Evolutionary conservation across 2,329 filamentous ascomycete species (phyloP), one percentile per base, ranked within the genome.

Genomic region (Lasiodiplodia citricola): DNA sequence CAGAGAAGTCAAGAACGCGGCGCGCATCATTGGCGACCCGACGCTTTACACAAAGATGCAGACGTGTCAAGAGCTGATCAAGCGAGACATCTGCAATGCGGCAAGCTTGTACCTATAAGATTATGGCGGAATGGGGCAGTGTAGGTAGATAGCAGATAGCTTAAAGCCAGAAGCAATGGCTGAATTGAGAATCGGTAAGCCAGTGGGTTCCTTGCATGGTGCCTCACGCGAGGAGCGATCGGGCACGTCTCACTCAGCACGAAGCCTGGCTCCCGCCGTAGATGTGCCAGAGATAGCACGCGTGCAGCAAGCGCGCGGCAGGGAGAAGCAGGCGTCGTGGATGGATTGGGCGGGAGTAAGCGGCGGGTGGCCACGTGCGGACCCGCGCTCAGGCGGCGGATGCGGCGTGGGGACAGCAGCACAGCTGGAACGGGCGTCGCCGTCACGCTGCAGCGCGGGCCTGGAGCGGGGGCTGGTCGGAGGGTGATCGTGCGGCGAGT

Each of bases 31-130:
- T 73, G 96, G 96, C 28, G 96, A 99, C 78, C 96, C 96, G 3
- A 91, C 91, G 68, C 83, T 99, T 73, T 97, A 97, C 80, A 89
- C 91, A 73, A 99, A 99, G 87, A 99, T 99, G 95, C 91, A 97
- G 82, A 90, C 90, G 71, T 96, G 95, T 73, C 95, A 98, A 86
- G 96, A 99, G 85, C 87, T 97, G 87, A 99, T 99, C 79, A 96
- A 97, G 86, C 79, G 78, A 69, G 78, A 80, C 69, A 80, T 80
- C 64, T 80, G 78, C 70, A 80, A 80, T 64, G 80, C 78, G 54
- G 79, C 79, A 52, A 80, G 78, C 72, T 73, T 80, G 73, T 80
- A 80, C 70, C 68, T 80, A 70, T 80, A 78, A 70, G 31, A 23
- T 10, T n/a, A 8, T 51, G 62, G 62, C 16, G 18, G 16, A 50